phyloP scores from a whole-genome alignment of 352 stramenopile species.

The Phytophthora kernoviae region DNA sequence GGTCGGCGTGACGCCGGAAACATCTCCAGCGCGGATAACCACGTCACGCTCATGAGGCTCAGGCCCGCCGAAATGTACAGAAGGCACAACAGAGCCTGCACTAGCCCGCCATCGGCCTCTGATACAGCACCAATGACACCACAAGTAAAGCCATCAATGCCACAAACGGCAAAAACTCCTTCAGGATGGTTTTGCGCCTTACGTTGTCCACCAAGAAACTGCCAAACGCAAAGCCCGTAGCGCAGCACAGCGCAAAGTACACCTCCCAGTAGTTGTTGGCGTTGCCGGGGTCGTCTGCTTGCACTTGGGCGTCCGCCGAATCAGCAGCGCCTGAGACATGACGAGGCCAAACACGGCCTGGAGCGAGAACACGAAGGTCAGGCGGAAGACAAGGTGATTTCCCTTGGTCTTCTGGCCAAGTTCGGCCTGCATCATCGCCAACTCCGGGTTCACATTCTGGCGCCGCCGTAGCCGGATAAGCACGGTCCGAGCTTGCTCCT shows the following conservation, averaged over 20 bases:
- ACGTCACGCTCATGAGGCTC: slow-evolving; percentile 76
- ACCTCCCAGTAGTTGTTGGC: slow-evolving; percentile 58
- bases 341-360: slow-evolving; percentile 68
- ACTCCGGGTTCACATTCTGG: slow-evolving; percentile 70
- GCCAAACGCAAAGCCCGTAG: slow-evolving; percentile 65
- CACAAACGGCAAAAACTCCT: slow-evolving; percentile 85
- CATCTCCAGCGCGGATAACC: slow-evolving; percentile 81
- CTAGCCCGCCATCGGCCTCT: slow-evolving; percentile 35
- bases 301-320: slow-evolving; percentile 40
- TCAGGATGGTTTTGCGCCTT: slow-evolving; percentile 89
- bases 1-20: slow-evolving; percentile 69
- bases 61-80: slow-evolving; percentile 70
- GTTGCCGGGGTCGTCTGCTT: slow-evolving; percentile 19
- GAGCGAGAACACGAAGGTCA: slow-evolving; percentile 60
- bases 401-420: slow-evolving; percentile 48
- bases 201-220: slow-evolving; percentile 86
- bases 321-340: slow-evolving; percentile 71
- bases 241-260: slow-evolving; percentile 53
- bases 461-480: slow-evolving; percentile 68
- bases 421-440: slow-evolving; percentile 60
- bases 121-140: slow-evolving; percentile 53
- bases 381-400: slow-evolving; percentile 69
- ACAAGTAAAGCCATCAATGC: slow-evolving; percentile 64
- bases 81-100: slow-evolving; percentile 61
- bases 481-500: slow-evolving; percentile 57